Percentiles rank a stretch among this genome's conserved stretches.
phyloP scores from a whole-genome alignment of 2,329 filamentous ascomycete species.

The Colletotrichum spinosum region DNA sequence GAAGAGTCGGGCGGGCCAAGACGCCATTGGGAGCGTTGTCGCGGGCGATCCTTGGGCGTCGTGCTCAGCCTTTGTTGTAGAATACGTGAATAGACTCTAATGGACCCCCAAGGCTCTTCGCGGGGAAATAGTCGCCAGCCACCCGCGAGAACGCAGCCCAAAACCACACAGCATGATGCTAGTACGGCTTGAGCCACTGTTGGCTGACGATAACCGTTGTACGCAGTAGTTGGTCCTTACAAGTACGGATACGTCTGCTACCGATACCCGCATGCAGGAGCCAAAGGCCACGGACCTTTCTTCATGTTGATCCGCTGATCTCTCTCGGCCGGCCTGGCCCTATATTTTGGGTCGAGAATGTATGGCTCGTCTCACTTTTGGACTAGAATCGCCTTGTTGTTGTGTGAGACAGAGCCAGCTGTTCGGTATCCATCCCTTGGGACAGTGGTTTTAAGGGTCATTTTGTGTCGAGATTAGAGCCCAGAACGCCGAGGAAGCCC shows the following conservation, averaged over 20 bases:
- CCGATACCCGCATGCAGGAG: neutral
- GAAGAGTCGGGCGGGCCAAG: constrained; percentile 15
- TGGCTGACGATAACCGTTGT: no score
- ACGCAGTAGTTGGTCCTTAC: no score
- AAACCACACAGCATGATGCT: neutral
- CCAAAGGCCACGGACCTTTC: constrained; percentile 5
- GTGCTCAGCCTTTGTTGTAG: constrained; percentile 1
- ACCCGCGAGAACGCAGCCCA: neutral
- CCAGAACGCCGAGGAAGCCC: constrained; percentile 35
- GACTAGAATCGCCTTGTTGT: constrained; percentile 3
- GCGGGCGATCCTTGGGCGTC: neutral
- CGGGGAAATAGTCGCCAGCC: neutral
- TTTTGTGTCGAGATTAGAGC: constrained; percentile 37
- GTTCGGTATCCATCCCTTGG: neutral
- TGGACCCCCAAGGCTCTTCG: neutral
- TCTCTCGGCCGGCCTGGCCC: constrained; percentile 12
- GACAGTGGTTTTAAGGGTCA: constrained; percentile 13
- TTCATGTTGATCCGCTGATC: constrained; percentile 18
- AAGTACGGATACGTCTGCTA: no score
- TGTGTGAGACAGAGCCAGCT: constrained; percentile 2
- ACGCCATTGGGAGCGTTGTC: neutral
- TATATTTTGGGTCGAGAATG: constrained; percentile 6
- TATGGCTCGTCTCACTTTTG: constrained; percentile 10
- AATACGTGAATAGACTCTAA: neutral
- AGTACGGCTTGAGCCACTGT: no score